Base-by-base conservation (phyloP, 2,329 filamentous ascomycete species). In the Fusarium sp. region DNA sequence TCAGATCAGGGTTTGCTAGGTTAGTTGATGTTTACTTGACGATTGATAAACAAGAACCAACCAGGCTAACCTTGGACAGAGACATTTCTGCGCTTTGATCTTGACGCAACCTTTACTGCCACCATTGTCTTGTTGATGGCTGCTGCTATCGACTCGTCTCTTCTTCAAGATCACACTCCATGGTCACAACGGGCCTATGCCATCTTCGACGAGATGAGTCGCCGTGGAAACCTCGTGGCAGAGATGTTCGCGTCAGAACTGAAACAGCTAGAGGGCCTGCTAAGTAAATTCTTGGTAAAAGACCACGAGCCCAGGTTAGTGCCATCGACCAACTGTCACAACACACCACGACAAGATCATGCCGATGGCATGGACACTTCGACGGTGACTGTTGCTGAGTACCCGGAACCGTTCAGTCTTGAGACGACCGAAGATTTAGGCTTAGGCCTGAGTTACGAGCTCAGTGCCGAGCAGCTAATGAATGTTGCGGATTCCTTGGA, bases 131-230 rank as follows among this genome's bases (percentile, higher is more conserved):
- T 86, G 0, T 71, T 86, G 0, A 75, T 87, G 15, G 82, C 80
- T 4, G 70, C 84, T n/a, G 74, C 80, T 57, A 76, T 85, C n/a
- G 82, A 85, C 61, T 66, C 77, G 0, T 76, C 76, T 4, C 69
- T 84, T 1, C 67, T 85, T 4, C 82, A 84, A 27, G 79, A 80
- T 54, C 79, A 79, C 17, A 68, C 74, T 0, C 63, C 73, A 1
- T 87, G 84, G 82, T 71, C 85, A 1, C 80, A 84, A 4, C 84
- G 83, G 43, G 82, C 85, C 2, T 84, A 86, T 60, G 63, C 71
- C 2, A 81, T 88, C 11, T 80, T 88, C 10, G 84, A 87, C 40
- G 85, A 85, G 14, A 87, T 88, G 80, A 80, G 82, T 32, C 79
- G 80, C 2, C 81, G 82, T 14, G 86, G 86, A 1, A 88, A 87